These are phyloP conservation scores for Claviceps sorghi DNA, from an alignment of 2,329 filamentous ascomycete species.

Conservation along the genomic window DNA sequence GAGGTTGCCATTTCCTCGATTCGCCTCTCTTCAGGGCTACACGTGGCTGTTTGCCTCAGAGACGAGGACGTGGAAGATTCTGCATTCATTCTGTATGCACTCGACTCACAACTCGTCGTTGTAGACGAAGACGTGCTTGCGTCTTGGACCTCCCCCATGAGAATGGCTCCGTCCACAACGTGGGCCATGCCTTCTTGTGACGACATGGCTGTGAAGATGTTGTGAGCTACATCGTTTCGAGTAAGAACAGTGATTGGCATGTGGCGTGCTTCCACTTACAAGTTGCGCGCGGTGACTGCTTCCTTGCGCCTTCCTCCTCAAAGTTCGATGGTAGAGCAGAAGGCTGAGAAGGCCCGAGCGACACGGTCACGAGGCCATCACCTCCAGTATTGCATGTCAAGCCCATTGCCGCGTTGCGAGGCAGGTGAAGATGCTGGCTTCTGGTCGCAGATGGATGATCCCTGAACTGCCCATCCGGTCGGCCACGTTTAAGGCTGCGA, in stretches of 20 bases:
- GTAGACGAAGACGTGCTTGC: not conserved
- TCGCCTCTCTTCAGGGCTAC: not conserved
- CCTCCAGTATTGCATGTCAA: slow-evolving; percentile 17
- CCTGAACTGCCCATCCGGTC: slow-evolving; percentile 1
- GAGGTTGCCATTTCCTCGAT: not conserved
- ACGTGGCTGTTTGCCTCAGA: not conserved
- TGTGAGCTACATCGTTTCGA: not conserved
- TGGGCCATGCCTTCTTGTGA: not conserved
- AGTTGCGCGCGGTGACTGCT: not conserved
- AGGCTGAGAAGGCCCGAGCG: slow-evolving; percentile 8
- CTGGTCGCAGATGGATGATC: not conserved
- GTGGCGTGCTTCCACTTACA: not conserved
- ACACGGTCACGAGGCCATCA: slow-evolving; percentile 19
- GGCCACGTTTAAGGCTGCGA: not conserved
- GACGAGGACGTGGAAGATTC: not conserved
- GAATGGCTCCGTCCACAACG: not conserved
- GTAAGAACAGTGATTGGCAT: not conserved
- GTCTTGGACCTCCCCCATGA: not conserved
- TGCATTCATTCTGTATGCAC: not conserved
- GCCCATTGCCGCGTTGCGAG: slow-evolving; percentile 12
- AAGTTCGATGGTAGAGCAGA: slow-evolving; percentile 6
- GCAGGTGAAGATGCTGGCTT: slow-evolving; percentile 8
- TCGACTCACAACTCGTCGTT: slow-evolving; percentile 1
- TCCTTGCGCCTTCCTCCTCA: not conserved
- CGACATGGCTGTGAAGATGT: not conserved